Base-by-base conservation (phyloP, 306 rosid species). In the Acmispon strigosus region DNA sequence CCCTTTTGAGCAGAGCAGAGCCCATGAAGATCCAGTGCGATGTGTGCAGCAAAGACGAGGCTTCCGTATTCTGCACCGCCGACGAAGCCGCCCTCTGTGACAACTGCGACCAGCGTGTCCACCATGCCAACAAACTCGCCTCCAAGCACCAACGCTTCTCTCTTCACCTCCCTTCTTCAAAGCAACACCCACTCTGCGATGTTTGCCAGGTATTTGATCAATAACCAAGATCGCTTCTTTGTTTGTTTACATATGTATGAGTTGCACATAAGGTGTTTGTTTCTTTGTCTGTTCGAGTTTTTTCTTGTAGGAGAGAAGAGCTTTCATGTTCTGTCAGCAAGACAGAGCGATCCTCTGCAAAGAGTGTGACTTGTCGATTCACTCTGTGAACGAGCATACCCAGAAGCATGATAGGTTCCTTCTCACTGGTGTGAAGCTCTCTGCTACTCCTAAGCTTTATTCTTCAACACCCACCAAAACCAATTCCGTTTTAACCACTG, bases 11-110 rank as follows among this genome's bases (percentile, higher is more conserved):
- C 13, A 19, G 0, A 18, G 19, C 44, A 14, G 10, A 3, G 10
- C 49, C 5, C 2, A 92, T 95, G 99, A 95, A 95, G 96, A 86
- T 95, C 85, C 91, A 80, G 70, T 95, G 99, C 78, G 97, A 91
- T 80, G 99, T 89, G 0, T 95, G 99, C 57, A 76, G 62, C 77
- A 86, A 82, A 48, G 59, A 69, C 41, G 89, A 91, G 1, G 97
- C 96, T 16, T 82, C 90, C 0, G 84, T 91, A 5, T 95, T 80
- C 84, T 95, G 97, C 86, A 91, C 96, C 73, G 96, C 97, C 75
- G 97, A 95, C 56, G 99, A 95, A 79, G 99, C 99, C 10, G 96
- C 88, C 24, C 91, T 95, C 5, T 95, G 99, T 18, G 75, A 64
- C 67, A 67, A 71, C 66, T 91, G 97, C 64, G 99, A 95, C 78